Conservation (phyloP, 352 stramenopile genomes). For the Phytophthora melonis region DNA sequence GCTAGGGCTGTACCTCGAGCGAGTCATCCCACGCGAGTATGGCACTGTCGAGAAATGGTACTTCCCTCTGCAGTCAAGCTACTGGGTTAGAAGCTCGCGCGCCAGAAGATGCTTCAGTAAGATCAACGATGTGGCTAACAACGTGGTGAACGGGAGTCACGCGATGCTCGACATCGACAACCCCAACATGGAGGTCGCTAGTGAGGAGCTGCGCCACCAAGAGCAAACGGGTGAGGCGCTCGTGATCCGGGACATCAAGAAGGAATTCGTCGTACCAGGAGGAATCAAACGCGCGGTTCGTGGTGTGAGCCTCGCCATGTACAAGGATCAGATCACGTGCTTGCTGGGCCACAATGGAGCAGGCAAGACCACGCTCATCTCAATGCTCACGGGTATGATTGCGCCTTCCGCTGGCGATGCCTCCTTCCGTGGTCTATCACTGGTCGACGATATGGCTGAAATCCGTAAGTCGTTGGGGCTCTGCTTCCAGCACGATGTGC, state of each 20-base stretch:
- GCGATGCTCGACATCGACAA: constrained; percentile 43
- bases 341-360: constrained; percentile 95
- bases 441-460: constrained; percentile 78
- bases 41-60: constrained; percentile 90
- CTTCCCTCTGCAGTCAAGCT: constrained; percentile 82
- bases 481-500: constrained; percentile 90
- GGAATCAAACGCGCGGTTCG: constrained; percentile 88
- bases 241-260: constrained; percentile 65
- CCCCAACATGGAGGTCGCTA: constrained; percentile 51
- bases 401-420: constrained; percentile 67
- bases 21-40: constrained; percentile 93
- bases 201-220: constrained; percentile 51
- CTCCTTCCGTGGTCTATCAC: constrained; percentile 79
- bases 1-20: too few relatives aligned
- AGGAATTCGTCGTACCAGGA: constrained; percentile 80
- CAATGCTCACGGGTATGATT: constrained; percentile 93
- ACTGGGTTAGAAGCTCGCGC: constrained; percentile 53
- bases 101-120: constrained; percentile 33
- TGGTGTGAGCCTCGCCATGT: constrained; percentile 90
- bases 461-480: constrained; percentile 82
- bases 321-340: constrained; percentile 93
- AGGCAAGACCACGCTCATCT: constrained; percentile 95
- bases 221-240: constrained; percentile 54
- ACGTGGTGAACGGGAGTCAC: constrained; percentile 15
- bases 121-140: constrained; percentile 37